Base-by-base conservation (phyloP, 208 protist species). In the Trypanosoma platydactyli region DNA sequence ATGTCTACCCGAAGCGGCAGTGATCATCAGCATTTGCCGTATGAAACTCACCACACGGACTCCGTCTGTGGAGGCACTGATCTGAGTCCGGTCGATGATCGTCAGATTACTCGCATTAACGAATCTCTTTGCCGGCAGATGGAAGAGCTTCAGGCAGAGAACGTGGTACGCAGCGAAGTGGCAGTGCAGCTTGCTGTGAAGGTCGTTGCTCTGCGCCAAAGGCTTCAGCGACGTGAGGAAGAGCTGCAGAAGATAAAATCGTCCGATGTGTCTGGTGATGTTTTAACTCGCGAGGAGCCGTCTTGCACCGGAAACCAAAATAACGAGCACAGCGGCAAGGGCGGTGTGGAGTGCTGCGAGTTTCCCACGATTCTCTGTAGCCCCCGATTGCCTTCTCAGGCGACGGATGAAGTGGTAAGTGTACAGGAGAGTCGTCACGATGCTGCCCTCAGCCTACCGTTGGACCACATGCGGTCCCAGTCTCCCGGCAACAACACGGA, bases 151-250 rank as follows among this genome's bases (percentile, higher is more conserved):
- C 16, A 16, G 0, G 24, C 11, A 13, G 65, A 71, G 24, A n/a
- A 44, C 3, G 33, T 62, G 11, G 16, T 68, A 5, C 49, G 51
- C n/a, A 59, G 49, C 33, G 51, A 68, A 27, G 62, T 71, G 51
- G 57, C 65, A 13, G 50, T 58, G 24, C 65, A 71, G 33, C 54
- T 71, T 20, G 65, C 56, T 6, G 53, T 63, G 29, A 60, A 71
- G 22, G 57, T 61, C 5, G 53, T 71, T 38, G 20, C 42, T 13
- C 62, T 68, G 16, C 62, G 62, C 24, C 51, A 52, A 22, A 25
- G 49, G 29, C 38, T 61, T 27, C 65, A 51, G 40, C 54, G 40
- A n/a, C 29, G 40, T 27, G 56, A 71, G 45, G 46, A 6, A 5
- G 52, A 60, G 7, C 13, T 54, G 7, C 33, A 60, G 22, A 9